Evolutionary conservation across 2,329 filamentous ascomycete species (phyloP).

Genomic region (Tympanopsis confertula): DNA sequence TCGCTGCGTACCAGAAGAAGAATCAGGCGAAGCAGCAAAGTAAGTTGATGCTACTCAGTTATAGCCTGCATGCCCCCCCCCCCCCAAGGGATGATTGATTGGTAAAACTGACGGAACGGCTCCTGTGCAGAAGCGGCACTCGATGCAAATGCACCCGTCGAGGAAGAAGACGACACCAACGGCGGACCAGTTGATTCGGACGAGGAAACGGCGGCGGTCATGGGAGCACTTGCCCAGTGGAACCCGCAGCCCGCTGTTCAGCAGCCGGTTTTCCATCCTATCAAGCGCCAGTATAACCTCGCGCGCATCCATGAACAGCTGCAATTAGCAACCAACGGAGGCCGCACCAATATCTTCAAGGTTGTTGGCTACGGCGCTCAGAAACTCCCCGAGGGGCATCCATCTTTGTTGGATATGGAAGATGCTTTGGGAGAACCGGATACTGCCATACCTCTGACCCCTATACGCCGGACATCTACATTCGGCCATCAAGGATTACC

Average conservation of each 20-base stretch:
- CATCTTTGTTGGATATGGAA: conserved; percentile 27
- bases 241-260: conserved; percentile 68
- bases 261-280: conserved; percentile 48
- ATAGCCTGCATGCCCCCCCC: conserved; percentile 2
- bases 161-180: conserved; percentile 73
- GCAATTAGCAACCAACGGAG: conserved; percentile 54
- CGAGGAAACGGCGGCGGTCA: conserved; percentile 82
- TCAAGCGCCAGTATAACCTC: conserved; percentile 51
- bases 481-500: conserved; percentile 28
- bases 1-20: conserved; percentile 87
- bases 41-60: conserved; percentile 31
- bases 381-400: conserved; percentile 36
- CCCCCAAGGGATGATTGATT: conserved; percentile 3
- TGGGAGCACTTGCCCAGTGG: conserved; percentile 67
- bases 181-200: conserved; percentile 81
- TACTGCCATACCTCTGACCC: conserved; percentile 21
- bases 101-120: conserved; percentile 9
- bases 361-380: conserved; percentile 45
- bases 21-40: conserved; percentile 97
- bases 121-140: conserved; percentile 67
- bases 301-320: conserved; percentile 54
- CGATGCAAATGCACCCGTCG: conserved; percentile 81
- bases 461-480: conserved; percentile 28
- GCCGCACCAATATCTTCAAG: conserved; percentile 53
- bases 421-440: conserved; percentile 50